Evolutionary conservation across 2,329 filamentous ascomycete species (phyloP).

Genomic region (Fusarium subglutinans): DNA sequence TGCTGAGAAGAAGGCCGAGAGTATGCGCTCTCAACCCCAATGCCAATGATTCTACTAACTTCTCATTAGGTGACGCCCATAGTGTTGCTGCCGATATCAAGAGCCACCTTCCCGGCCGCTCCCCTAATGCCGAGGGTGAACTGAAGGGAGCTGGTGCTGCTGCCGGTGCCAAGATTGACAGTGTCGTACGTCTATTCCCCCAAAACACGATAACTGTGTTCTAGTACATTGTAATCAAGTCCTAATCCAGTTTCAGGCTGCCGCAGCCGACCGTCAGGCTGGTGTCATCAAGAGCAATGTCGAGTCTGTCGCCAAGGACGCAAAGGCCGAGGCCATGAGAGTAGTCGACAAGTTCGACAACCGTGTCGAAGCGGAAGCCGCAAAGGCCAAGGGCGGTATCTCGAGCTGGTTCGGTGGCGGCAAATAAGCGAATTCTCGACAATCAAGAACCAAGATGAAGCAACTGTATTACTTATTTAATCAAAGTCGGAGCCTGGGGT

Average conservation of each 20-base stretch:
- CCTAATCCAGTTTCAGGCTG: slow-evolving; percentile 41
- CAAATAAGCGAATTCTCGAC: slow-evolving; percentile 40
- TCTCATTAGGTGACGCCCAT: slow-evolving; percentile 75
- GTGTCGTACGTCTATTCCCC: slow-evolving; percentile 64
- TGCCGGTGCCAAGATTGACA: slow-evolving; percentile 73
- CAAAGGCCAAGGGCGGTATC: slow-evolving; percentile 85
- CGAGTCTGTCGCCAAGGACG: slow-evolving; percentile 68
- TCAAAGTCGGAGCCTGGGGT: slow-evolving; percentile 14
- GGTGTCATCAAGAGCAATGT: slow-evolving; percentile 68
- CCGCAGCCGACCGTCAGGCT: slow-evolving; percentile 71
- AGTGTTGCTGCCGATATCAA: slow-evolving; percentile 73
- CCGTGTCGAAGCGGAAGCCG: slow-evolving; percentile 79
- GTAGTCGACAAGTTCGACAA: slow-evolving; percentile 86
- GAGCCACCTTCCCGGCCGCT: slow-evolving; percentile 69
- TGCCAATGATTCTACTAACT: slow-evolving; percentile 21
- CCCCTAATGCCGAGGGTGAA: slow-evolving; percentile 70
- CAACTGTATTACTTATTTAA: slow-evolving; percentile 23
- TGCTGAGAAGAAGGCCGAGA: slow-evolving; percentile 87
- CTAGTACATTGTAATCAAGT: not conserved
- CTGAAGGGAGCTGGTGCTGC: slow-evolving; percentile 58
- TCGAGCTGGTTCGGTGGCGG: slow-evolving; percentile 83
- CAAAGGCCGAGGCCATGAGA: slow-evolving; percentile 71
- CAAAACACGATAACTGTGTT: not conserved
- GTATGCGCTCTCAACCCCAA: slow-evolving; percentile 59
- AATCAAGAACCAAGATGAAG: not conserved